Percentiles rank a stretch among this genome's conserved stretches.
These are phyloP conservation scores for Ceratobasidium sp. DNA, from an alignment of 1,284 basidiomycete genomes.

Conservation along the genomic window DNA sequence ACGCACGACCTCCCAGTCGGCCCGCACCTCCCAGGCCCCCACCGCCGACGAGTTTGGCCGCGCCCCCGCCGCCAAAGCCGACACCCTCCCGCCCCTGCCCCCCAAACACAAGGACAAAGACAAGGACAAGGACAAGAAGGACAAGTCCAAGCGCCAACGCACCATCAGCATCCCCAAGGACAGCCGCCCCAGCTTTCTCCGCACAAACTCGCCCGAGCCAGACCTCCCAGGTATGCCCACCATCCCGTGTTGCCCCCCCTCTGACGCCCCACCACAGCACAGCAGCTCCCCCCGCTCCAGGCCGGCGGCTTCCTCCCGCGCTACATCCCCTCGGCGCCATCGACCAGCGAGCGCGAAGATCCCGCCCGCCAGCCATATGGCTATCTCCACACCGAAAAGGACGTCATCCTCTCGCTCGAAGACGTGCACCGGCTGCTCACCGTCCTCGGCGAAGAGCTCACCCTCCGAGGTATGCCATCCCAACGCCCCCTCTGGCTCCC, in stretches of 20 bases:
- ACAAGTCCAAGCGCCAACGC: slow-evolving; percentile 50
- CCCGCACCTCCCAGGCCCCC: neutral
- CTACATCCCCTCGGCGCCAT: slow-evolving; percentile 52
- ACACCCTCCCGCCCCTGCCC: slow-evolving; percentile 48
- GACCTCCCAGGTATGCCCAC: slow-evolving; percentile 8
- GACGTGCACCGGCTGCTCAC: slow-evolving; percentile 74
- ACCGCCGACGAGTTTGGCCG: slow-evolving; percentile 71
- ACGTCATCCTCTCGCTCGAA: slow-evolving; percentile 77
- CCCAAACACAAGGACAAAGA: slow-evolving; percentile 58
- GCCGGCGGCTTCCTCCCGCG: slow-evolving; percentile 70
- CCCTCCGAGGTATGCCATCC: slow-evolving; percentile 57
- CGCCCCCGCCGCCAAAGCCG: slow-evolving; percentile 55
- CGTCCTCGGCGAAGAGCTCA: slow-evolving; percentile 74
- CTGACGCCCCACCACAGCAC: neutral
- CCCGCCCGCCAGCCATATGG: slow-evolving; percentile 57
- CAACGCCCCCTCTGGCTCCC: neutral
- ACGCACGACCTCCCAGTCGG: slow-evolving; percentile 27
- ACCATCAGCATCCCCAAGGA: slow-evolving; percentile 35
- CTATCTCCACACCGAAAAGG: slow-evolving; percentile 71
- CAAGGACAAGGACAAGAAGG: slow-evolving; percentile 59
- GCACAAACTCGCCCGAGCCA: slow-evolving; percentile 7
- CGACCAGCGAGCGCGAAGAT: slow-evolving; percentile 38
- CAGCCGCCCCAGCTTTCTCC: slow-evolving; percentile 30
- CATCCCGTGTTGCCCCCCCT: too few relatives aligned
- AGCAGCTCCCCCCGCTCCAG: slow-evolving; percentile 53